Conservation (phyloP, 352 stramenopile species). For the Globisporangium polare region DNA sequence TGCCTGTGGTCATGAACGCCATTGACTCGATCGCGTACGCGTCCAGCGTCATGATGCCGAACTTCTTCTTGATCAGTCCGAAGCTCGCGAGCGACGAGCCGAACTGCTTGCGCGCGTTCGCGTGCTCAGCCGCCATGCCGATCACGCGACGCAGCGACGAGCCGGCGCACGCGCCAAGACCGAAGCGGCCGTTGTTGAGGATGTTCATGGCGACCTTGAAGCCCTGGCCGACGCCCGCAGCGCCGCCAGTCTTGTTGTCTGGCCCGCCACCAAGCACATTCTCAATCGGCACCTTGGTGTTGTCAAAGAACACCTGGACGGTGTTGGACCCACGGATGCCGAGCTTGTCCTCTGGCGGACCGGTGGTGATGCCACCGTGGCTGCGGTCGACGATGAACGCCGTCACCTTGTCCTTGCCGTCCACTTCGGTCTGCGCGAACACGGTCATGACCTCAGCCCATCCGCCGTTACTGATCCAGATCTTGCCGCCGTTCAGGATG, state of each 20-base stretch:
- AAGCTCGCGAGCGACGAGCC: conserved; percentile 68
- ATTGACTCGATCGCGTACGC: conserved; percentile 87
- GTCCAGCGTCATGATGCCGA: conserved; percentile 74
- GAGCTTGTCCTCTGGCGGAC: conserved; percentile 96
- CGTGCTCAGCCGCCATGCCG: conserved; percentile 59
- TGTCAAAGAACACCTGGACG: conserved; percentile 94
- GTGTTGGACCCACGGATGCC: conserved; percentile 96
- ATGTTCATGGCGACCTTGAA: conserved; percentile 94
- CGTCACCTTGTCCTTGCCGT: conserved; percentile 97
- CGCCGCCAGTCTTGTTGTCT: conserved; percentile 67
- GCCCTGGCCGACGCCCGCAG: conserved; percentile 77
- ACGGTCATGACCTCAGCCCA: conserved; percentile 97
- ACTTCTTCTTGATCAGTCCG: conserved; percentile 88
- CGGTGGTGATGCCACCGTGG: conserved; percentile 90
- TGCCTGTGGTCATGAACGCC: conserved; percentile 88
- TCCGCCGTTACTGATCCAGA: conserved; percentile 97
- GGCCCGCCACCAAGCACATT: conserved; percentile 85
- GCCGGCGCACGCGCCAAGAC: conserved; percentile 70
- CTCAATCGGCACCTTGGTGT: conserved; percentile 92
- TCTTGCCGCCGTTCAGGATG: conserved; percentile 93
- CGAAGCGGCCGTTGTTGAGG: conserved; percentile 92
- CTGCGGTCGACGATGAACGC: conserved; percentile 96
- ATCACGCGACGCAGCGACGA: conserved; percentile 71
- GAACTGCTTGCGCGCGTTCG: conserved; percentile 82
- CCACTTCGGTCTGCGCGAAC: conserved; percentile 94